Percentiles rank a stretch among this genome's conserved stretches.
Conservation (phyloP, 352 stramenopile species). For the Blastocystis sp. region DNA sequence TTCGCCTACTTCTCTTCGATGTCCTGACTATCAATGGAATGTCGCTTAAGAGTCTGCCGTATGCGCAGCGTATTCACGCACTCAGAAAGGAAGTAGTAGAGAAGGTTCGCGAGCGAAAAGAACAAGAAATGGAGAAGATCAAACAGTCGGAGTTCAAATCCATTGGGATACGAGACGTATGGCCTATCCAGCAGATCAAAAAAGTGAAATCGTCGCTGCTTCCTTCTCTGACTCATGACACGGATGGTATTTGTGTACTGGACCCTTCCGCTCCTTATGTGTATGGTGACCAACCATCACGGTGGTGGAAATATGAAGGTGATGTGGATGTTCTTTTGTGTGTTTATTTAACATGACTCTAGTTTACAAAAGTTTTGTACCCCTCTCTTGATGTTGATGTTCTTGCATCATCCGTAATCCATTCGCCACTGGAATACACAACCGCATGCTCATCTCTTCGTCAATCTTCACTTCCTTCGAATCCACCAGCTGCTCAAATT, state of each 20-base stretch:
- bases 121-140: not conserved
- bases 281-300: not conserved
- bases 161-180: not conserved
- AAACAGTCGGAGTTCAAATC: not conserved
- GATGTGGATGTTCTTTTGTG: not conserved
- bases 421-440: not conserved
- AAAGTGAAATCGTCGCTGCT: slow-evolving; percentile 16
- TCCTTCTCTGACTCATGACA: slow-evolving; percentile 33
- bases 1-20: not conserved
- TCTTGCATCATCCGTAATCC: not conserved
- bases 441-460: not conserved
- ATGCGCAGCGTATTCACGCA: not conserved
- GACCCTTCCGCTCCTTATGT: not conserved
- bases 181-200: slow-evolving; percentile 12
- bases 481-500: not conserved
- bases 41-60: slow-evolving; percentile 18
- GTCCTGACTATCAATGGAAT: slow-evolving; percentile 53
- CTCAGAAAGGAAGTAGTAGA: slow-evolving; percentile 12
- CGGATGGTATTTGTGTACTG: not conserved
- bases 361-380: slow-evolving; percentile 30
- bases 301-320: not conserved
- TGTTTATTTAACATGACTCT: not conserved
- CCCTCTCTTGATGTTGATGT: slow-evolving; percentile 17
- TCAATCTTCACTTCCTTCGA: not conserved
- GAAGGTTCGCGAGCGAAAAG: not conserved